Conservation (phyloP, 495 filamentous ascomycete species). For the Beverwykella pulmonaria region DNA sequence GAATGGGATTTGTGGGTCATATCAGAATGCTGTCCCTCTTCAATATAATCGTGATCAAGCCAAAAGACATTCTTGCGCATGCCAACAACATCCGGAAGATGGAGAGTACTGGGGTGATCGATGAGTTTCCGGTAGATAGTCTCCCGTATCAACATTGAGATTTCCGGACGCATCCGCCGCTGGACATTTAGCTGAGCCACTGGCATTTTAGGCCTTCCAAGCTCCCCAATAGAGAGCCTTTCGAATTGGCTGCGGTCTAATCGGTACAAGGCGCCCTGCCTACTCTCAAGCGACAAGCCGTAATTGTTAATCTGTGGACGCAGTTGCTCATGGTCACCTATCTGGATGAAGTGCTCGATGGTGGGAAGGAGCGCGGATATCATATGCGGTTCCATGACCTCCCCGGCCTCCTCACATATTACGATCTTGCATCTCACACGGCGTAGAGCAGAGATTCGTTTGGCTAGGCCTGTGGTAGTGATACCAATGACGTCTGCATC, state of each 20-base stretch:
- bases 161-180: conserved; percentile 75
- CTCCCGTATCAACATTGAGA: conserved; percentile 60
- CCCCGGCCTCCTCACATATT: conserved; percentile 76
- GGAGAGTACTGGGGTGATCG: conserved; percentile 56
- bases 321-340: conserved; percentile 77
- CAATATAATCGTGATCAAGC: conserved; percentile 65
- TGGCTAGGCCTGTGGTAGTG: conserved; percentile 74
- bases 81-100: conserved; percentile 64
- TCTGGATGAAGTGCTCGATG: conserved; percentile 73
- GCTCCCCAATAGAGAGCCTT: conserved; percentile 57
- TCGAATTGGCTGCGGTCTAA: conserved; percentile 73
- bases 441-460: conserved; percentile 63
- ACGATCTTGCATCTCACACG: conserved; percentile 67
- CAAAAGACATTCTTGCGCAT: conserved; percentile 71
- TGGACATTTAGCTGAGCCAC: conserved; percentile 66
- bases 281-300: conserved; percentile 60
- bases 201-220: conserved; percentile 57
- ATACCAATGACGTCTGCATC: conserved; percentile 68
- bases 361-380: conserved; percentile 69
- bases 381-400: conserved; percentile 73
- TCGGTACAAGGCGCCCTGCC: conserved; percentile 56
- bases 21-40: conserved; percentile 51
- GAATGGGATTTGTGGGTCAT: conserved; percentile 56
- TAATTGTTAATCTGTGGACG: conserved; percentile 70
- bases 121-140: conserved; percentile 67